Conservation (phyloP, 2,329 filamentous ascomycete genomes). For the Biscogniauxia mediterranea region DNA sequence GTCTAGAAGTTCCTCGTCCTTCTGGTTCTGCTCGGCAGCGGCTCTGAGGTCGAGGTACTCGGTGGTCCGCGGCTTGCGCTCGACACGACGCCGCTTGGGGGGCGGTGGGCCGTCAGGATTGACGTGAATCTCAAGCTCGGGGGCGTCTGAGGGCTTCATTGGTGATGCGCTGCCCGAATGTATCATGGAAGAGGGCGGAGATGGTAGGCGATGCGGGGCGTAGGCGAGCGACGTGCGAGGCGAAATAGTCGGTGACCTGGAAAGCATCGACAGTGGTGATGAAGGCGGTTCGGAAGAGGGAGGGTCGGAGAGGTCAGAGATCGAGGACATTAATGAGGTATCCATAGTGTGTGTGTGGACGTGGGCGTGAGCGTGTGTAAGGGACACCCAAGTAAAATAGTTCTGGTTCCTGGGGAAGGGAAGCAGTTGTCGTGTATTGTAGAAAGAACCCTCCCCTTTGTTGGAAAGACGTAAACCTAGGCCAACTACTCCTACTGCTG, state of each 20-base stretch:
- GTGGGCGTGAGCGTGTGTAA: too few relatives aligned
- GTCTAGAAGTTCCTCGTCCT: constrained; percentile 60
- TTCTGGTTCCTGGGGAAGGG: not conserved
- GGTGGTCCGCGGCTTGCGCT: constrained; percentile 67
- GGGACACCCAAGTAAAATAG: too few relatives aligned
- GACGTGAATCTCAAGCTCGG: constrained; percentile 39
- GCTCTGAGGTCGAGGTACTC: constrained; percentile 71
- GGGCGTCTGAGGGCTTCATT: constrained; percentile 42
- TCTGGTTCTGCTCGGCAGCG: constrained; percentile 48
- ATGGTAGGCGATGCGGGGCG: constrained; percentile 50
- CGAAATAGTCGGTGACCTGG: constrained; percentile 52
- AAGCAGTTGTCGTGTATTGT: not conserved
- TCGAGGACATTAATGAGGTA: constrained; percentile 23
- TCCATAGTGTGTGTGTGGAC: constrained; percentile 26
- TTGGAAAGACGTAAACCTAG: too few relatives aligned
- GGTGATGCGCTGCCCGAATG: constrained; percentile 53
- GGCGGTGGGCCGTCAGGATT: constrained; percentile 63
- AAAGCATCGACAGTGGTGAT: constrained; percentile 54
- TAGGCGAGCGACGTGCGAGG: constrained; percentile 35
- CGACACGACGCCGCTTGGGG: constrained; percentile 71
- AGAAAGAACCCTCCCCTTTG: too few relatives aligned
- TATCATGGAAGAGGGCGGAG: constrained; percentile 46
- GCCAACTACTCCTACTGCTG: too few relatives aligned
- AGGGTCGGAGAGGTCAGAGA: constrained; percentile 33
- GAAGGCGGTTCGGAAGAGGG: constrained; percentile 44